Conservation (phyloP, 768 basidiomycete species). For the Megacollybia marginata region DNA sequence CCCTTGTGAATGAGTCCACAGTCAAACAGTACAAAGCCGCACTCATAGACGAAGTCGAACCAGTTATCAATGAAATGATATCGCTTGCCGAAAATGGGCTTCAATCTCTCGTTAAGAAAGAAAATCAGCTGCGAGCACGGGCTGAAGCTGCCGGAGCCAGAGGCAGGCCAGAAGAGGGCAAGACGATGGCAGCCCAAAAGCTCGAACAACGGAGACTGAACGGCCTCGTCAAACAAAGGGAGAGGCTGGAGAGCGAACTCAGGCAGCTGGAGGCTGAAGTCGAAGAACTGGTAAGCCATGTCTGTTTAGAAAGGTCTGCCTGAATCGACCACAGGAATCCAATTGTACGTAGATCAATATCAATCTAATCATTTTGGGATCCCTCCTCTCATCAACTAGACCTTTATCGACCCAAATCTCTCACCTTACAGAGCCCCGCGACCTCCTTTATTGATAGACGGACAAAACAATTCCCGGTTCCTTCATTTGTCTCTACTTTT, state of each 20-base stretch:
- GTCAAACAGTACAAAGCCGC: conserved; percentile 70
- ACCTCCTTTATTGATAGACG: no score
- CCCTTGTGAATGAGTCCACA: conserved; percentile 65
- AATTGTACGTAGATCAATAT: no score
- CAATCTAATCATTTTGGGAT: no score
- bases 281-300: conserved; percentile 38
- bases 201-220: conserved; percentile 61
- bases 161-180: conserved; percentile 37
- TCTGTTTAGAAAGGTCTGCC: not conserved
- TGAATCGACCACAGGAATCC: not conserved
- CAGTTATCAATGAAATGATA: conserved; percentile 69
- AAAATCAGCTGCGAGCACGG: conserved; percentile 52
- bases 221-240: conserved; percentile 56
- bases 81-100: conserved; percentile 66
- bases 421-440: no score
- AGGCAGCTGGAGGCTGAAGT: conserved; percentile 56
- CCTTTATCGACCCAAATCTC: no score
- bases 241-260: conserved; percentile 60
- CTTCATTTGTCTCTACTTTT: no score
- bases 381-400: no score
- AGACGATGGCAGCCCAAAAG: conserved; percentile 49
- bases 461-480: no score
- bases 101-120: conserved; percentile 52
- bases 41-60: conserved; percentile 74
- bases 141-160: conserved; percentile 47